Conservation (phyloP, 768 basidiomycete genomes). For the Hemileccinum impolitum region DNA sequence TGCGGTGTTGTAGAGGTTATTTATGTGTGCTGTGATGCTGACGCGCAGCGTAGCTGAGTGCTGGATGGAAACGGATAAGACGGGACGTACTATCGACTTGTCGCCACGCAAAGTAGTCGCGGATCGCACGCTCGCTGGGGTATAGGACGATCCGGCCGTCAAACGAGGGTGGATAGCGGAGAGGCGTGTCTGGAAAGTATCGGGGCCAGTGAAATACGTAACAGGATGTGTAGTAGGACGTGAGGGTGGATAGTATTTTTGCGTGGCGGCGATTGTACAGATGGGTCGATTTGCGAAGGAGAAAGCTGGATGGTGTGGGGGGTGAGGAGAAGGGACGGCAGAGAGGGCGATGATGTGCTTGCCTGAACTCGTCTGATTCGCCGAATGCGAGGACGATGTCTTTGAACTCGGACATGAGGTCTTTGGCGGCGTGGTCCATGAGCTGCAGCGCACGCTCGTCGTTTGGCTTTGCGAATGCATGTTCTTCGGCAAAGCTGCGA, state of each 20-base stretch:
- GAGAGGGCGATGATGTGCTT: not conserved
- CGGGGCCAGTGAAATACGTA: conserved; percentile 84
- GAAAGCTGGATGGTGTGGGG: conserved; percentile 57
- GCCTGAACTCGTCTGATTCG: conserved; percentile 98
- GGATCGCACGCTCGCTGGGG: conserved; percentile 64
- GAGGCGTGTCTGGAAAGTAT: conserved; percentile 69
- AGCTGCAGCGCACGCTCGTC: conserved; percentile 81
- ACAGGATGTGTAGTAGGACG: conserved; percentile 85
- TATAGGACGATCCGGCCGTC: conserved; percentile 88
- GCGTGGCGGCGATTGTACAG: conserved; percentile 84
- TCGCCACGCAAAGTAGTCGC: conserved; percentile 95
- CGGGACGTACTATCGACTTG: conserved; percentile 84
- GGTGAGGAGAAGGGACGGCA: not conserved
- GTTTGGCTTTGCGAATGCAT: conserved; percentile 87
- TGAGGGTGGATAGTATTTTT: conserved; percentile 82
- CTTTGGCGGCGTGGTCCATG: conserved; percentile 87
- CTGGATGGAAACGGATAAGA: conserved; percentile 26
- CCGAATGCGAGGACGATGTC: conserved; percentile 90
- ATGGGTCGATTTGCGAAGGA: conserved; percentile 69
- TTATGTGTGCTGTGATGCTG: conserved; percentile 77
- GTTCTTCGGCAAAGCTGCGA: conserved; percentile 77
- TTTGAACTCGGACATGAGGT: conserved; percentile 76
- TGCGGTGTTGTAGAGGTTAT: conserved; percentile 93
- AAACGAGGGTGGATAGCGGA: conserved; percentile 87
- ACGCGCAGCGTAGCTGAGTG: conserved; percentile 16